These are phyloP conservation scores for Phoma sp. DNA, from an alignment of 2,329 filamentous ascomycete genomes.

Conservation along the genomic window DNA sequence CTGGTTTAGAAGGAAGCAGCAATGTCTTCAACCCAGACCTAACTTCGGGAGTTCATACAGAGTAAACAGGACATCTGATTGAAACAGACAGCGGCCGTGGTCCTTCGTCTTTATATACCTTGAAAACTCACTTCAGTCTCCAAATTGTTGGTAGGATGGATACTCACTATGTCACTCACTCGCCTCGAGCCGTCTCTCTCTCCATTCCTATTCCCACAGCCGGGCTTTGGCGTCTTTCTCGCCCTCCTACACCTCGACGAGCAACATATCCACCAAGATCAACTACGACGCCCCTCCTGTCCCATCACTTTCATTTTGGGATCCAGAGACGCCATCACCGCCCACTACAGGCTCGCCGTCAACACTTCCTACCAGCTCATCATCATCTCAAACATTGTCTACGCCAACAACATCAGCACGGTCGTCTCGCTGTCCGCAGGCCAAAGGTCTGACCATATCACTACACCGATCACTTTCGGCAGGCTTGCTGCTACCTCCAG, in stretches of 20 bases:
- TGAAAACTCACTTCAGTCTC: neutral
- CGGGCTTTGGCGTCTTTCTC: constrained; percentile 17
- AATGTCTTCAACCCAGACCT: no score
- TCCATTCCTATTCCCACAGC: constrained; percentile 16
- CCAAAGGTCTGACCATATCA: neutral
- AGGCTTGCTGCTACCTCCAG: neutral
- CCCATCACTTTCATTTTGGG: constrained; percentile 26
- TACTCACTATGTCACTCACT: constrained; percentile 10
- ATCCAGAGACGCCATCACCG: constrained; percentile 21
- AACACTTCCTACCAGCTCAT: neutral
- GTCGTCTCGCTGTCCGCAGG: neutral
- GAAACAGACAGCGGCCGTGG: no score
- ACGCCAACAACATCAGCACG: neutral
- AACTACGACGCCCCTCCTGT: constrained; percentile 15
- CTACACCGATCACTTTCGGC: neutral
- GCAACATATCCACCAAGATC: constrained; percentile 14
- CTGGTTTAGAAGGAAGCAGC: no score
- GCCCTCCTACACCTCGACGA: constrained; percentile 23
- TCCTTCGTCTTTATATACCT: neutral
- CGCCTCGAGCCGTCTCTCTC: constrained; percentile 23
- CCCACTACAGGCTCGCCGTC: neutral
- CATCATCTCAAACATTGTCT: neutral
- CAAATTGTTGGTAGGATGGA: neutral
- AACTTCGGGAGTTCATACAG: no score
- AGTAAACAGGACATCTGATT: no score